A percentile compares a stretch with the other conserved stretches of the same genome.
phyloP scores from a whole-genome alignment of 495 filamentous ascomycete genomes.

The Amniculicola lignicola region DNA sequence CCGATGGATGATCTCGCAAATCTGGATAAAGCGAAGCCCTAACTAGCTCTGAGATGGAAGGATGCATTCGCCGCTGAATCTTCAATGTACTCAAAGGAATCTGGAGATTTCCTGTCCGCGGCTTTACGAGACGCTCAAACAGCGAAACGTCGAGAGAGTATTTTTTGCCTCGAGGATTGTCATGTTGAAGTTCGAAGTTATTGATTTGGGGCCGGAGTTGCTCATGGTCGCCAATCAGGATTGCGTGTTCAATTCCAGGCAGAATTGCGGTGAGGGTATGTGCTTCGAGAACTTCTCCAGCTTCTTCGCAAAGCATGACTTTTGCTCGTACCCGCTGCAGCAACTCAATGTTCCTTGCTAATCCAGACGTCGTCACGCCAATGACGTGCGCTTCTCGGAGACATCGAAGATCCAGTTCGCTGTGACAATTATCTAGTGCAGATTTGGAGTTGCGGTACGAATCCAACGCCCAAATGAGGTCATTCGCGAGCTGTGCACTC shows the following conservation, averaged over 20 bases:
- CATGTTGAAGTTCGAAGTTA: conserved; percentile 58
- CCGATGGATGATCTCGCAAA: conserved; percentile 56
- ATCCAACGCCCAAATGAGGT: conserved; percentile 38
- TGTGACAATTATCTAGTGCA: conserved; percentile 40
- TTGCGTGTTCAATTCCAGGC: conserved; percentile 67
- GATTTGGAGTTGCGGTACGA: conserved; percentile 41
- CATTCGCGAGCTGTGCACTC: conserved; percentile 36
- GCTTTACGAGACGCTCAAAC: conserved; percentile 65
- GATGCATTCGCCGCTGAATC: conserved; percentile 75
- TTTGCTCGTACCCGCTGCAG: conserved; percentile 61
- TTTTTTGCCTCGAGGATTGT: conserved; percentile 50
- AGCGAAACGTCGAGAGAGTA: conserved; percentile 64
- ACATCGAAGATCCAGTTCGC: conserved; percentile 53
- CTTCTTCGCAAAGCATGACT: conserved; percentile 73
- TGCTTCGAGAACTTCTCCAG: conserved; percentile 70
- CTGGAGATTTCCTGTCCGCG: conserved; percentile 30
- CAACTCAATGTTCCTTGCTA: conserved; percentile 62
- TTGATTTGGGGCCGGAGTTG: conserved; percentile 68
- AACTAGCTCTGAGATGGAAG: conserved; percentile 60
- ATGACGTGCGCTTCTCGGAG: conserved; percentile 59
- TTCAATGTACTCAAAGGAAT: conserved; percentile 59
- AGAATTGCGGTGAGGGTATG: conserved; percentile 66
- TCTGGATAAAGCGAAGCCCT: conserved; percentile 65
- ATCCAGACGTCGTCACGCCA: conserved; percentile 70
- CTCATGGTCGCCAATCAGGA: conserved; percentile 74